Percentiles rank a stretch among this genome's conserved stretches.
Evolutionary conservation across 2,329 filamentous ascomycete genomes (phyloP).

Genomic region (Talaromyces funiculosus): DNA sequence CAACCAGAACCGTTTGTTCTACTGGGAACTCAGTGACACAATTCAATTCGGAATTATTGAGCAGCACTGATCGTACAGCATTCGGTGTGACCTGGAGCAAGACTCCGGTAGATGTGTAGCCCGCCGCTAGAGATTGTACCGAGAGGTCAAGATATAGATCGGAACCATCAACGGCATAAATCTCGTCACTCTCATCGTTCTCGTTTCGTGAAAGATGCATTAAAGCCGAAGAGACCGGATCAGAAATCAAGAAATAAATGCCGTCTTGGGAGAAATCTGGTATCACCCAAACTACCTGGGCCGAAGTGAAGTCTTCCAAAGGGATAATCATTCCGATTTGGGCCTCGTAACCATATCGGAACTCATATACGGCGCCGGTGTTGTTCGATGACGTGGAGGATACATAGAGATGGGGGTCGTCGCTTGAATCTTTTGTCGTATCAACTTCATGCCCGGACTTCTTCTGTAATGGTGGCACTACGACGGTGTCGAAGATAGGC

Average conservation of each 20-base stretch:
- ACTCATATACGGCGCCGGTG: conserved; percentile 60
- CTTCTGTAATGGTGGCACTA: conserved; percentile 23
- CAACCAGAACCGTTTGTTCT: conserved; percentile 24
- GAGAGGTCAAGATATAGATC: conserved; percentile 37
- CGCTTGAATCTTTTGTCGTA: conserved; percentile 20
- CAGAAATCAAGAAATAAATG: conserved; percentile 38
- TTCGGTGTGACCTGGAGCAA: conserved; percentile 41
- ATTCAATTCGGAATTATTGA: conserved; percentile 19
- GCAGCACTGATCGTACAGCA: conserved; percentile 29
- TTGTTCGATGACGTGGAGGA: conserved; percentile 57
- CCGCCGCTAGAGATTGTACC: conserved; percentile 41
- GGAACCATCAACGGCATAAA: conserved; percentile 35
- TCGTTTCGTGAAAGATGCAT: conserved; percentile 35
- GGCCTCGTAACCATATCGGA: conserved; percentile 65
- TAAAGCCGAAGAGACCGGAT: conserved; percentile 36
- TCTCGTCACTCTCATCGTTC: conserved; percentile 20
- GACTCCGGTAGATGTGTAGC: conserved; percentile 28
- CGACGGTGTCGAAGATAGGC: conserved; percentile 46
- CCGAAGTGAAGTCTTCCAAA: conserved; percentile 35
- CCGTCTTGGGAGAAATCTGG: conserved; percentile 26
- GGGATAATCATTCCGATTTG: conserved; percentile 50
- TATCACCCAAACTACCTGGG: conserved; percentile 42
- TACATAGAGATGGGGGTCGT: conserved; percentile 58
- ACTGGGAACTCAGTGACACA: conserved; percentile 20
- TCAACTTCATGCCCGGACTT: conserved; percentile 4